Conservation (phyloP, 176 grass and related monocot species). For the Aechmea fasciata region DNA sequence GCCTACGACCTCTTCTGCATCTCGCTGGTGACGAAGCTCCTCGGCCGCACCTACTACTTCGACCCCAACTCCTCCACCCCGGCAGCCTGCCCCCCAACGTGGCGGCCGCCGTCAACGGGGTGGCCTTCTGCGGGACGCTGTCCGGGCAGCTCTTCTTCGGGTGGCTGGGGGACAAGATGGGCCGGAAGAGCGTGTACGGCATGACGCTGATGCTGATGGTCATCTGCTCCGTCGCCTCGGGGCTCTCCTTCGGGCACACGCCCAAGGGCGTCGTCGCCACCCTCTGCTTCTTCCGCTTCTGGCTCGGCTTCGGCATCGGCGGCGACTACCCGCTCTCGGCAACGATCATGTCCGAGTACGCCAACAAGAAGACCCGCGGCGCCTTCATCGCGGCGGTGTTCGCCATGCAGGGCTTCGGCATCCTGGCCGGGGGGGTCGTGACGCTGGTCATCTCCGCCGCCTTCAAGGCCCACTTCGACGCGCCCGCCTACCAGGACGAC, state of each 20-base stretch:
- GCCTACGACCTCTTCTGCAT: conserved; percentile 91
- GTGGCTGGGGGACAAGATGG: conserved; percentile 67
- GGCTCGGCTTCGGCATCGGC: conserved; percentile 65
- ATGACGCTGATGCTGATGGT: conserved; percentile 55
- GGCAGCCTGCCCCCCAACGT: conserved; percentile 42
- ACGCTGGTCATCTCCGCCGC: conserved; percentile 39
- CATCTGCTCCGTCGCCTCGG: conserved; percentile 47
- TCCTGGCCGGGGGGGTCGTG: conserved; percentile 49
- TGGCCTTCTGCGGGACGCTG: conserved; percentile 65
- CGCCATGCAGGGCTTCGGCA: conserved; percentile 73
- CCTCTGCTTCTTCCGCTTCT: conserved; percentile 75
- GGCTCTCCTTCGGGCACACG: conserved; percentile 41
- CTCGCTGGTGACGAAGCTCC: conserved; percentile 57
- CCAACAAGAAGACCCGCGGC: conserved; percentile 58
- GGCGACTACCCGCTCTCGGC: conserved; percentile 66
- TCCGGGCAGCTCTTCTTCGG: conserved; percentile 73
- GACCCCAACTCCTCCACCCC: conserved; percentile 5
- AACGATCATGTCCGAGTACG: conserved; percentile 77
- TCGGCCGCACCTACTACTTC: conserved; percentile 64
- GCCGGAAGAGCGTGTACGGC: conserved; percentile 62
- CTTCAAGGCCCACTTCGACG: conserved; percentile 27
- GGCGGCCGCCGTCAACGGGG: conserved; percentile 43
- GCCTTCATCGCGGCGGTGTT: conserved; percentile 72
- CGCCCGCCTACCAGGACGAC: conserved; percentile 31
- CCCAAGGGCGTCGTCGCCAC: conserved; percentile 35